These are phyloP conservation scores for Parasarocladium wereldwijsianum DNA, from an alignment of 2,329 filamentous ascomycete genomes.

Conservation along the genomic window DNA sequence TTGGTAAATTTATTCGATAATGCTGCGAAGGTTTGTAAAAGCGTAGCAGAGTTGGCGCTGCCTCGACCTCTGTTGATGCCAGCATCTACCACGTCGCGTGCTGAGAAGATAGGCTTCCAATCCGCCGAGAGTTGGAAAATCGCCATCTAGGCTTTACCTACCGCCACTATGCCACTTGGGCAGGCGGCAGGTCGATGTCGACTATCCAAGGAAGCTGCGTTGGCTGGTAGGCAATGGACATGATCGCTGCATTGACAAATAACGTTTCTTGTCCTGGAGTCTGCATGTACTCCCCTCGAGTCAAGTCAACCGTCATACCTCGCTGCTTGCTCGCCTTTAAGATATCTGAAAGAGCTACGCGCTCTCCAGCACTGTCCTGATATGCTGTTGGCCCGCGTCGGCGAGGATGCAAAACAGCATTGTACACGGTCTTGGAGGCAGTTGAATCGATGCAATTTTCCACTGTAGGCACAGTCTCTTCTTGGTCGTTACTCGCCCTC, in stretches of 20 bases:
- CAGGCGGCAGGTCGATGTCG: slow-evolving; percentile 26
- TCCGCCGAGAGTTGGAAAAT: no score
- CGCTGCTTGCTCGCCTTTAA: slow-evolving; percentile 9
- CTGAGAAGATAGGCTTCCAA: no score
- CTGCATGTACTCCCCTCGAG: slow-evolving; percentile 16
- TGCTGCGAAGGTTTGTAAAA: no score
- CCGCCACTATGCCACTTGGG: no score
- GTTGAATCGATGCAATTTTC: slow-evolving; percentile 25
- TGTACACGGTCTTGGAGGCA: background rate
- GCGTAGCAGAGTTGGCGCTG: no score
- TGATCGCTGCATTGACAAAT: slow-evolving; percentile 45
- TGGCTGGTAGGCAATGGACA: slow-evolving; percentile 25
- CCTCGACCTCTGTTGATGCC: slow-evolving; percentile 1
- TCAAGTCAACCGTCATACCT: slow-evolving; percentile 23
- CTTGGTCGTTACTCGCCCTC: slow-evolving; percentile 14
- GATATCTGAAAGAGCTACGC: background rate
- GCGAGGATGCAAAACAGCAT: no score
- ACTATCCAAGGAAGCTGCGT: slow-evolving; percentile 38
- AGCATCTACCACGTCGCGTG: no score
- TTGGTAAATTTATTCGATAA: no score
- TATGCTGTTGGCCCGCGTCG: background rate
- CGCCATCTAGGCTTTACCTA: no score
- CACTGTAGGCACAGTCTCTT: background rate
- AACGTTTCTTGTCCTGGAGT: slow-evolving; percentile 32
- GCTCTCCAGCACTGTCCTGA: background rate